Conservation (phyloP, 345 rosid genomes). For the Alliaria petiolata region DNA sequence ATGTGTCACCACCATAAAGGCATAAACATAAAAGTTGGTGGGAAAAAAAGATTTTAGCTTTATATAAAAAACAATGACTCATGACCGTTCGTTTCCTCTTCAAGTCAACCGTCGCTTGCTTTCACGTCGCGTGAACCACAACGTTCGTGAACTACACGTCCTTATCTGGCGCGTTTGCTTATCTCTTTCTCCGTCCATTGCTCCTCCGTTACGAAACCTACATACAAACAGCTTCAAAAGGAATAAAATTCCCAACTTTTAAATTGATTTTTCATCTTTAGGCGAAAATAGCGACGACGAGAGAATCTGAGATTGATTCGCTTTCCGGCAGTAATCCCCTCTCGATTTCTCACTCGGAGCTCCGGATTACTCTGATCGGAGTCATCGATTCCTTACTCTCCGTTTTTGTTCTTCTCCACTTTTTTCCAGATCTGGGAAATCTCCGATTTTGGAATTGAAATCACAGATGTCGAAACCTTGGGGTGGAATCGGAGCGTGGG, state of each 20-base stretch:
- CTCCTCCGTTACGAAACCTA: conserved; percentile 23
- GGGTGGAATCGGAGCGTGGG: conserved; percentile 91
- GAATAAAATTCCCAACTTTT: conserved; percentile 1
- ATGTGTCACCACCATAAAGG: no score
- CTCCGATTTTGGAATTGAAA: conserved; percentile 11
- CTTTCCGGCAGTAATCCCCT: background rate
- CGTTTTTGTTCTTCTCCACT: background rate
- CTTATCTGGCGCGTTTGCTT: conserved; percentile 13
- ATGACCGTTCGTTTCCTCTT: conserved; percentile 24
- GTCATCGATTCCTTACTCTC: conserved; percentile 32
- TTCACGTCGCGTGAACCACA: conserved; percentile 22
- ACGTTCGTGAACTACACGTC: conserved; percentile 18
- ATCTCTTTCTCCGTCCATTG: conserved; percentile 16
- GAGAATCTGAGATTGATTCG: conserved; percentile 18
- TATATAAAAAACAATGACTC: conserved; percentile 17
- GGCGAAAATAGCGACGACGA: background rate
- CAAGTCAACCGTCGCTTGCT: conserved; percentile 24
- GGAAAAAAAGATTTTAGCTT: background rate
- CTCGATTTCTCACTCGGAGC: conserved; percentile 43
- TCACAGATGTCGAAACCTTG: conserved; percentile 58
- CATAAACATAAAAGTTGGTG: background rate
- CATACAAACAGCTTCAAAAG: conserved; percentile 7
- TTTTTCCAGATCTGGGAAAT: conserved; percentile 14
- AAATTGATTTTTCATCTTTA: background rate
- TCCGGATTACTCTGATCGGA: conserved; percentile 46